These are phyloP conservation scores for Karstenula rhodostoma DNA, from an alignment of 2,329 filamentous ascomycete species.

Conservation along the genomic window DNA sequence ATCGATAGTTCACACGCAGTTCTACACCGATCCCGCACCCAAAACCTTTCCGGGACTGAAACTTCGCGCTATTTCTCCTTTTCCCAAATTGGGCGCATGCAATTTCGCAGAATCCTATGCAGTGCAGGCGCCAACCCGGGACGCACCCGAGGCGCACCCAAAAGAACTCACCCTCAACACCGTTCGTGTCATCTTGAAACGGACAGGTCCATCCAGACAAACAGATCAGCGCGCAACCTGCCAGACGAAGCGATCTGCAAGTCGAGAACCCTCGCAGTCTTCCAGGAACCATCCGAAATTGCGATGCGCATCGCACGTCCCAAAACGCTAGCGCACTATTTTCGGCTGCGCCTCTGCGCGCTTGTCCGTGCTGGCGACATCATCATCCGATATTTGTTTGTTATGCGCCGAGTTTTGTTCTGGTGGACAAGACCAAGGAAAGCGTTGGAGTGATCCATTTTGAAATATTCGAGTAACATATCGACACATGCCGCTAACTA, in stretches of 20 bases:
- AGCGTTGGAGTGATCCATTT: not conserved
- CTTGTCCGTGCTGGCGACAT: not conserved
- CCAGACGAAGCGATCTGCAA: not conserved
- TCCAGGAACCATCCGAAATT: conserved; percentile 8
- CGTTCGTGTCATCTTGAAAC: not conserved
- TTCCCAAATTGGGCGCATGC: not conserved
- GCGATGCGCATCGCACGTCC: conserved; percentile 7
- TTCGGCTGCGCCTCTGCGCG: conserved; percentile 1
- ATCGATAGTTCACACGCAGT: conserved; percentile 6
- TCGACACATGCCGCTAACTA: conserved; percentile 9
- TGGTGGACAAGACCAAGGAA: too few relatives aligned
- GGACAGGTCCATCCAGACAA: not conserved
- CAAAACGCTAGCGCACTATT: conserved; percentile 11
- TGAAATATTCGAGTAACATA: not conserved
- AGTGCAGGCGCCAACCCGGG: not conserved
- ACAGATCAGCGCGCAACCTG: not conserved
- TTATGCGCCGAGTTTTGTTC: not conserved
- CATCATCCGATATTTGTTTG: not conserved
- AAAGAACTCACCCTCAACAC: not conserved
- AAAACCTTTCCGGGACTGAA: not conserved
- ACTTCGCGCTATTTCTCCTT: not conserved
- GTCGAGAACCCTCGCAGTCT: conserved; percentile 8
- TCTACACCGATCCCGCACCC: not conserved
- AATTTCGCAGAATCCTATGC: conserved; percentile 2
- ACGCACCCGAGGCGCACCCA: not conserved